Evolutionary conservation across 2,329 filamentous ascomycete species (phyloP).

Genomic region (Colletotrichum sp.): DNA sequence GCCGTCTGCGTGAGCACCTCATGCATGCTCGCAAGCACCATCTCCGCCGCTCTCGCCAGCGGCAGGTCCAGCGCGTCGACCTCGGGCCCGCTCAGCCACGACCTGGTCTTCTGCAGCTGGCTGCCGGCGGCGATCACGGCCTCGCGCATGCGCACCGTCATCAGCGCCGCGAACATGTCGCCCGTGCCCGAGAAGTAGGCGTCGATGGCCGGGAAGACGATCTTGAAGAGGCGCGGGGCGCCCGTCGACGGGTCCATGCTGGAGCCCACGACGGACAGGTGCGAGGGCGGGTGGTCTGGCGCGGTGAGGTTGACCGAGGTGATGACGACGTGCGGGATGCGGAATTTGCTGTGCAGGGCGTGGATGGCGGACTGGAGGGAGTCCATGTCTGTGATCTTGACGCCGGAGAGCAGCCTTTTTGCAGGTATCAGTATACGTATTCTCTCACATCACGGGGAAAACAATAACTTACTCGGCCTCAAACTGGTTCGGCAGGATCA

Average conservation of each 20-base stretch:
- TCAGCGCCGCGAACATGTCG: constrained; percentile 97
- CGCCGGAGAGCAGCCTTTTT: constrained; percentile 80
- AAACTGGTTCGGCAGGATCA: constrained; percentile 96
- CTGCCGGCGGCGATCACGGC: constrained; percentile 58
- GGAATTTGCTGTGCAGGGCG: constrained; percentile 76
- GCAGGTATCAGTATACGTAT: background rate
- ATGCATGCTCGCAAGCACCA: constrained; percentile 93
- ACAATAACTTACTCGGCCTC: constrained; percentile 81
- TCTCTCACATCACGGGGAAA: background rate
- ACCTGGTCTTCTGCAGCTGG: constrained; percentile 55
- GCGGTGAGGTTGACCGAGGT: constrained; percentile 80
- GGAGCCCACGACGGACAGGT: constrained; percentile 78
- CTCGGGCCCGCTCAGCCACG: constrained; percentile 80
- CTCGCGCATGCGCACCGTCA: constrained; percentile 86
- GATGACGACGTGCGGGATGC: constrained; percentile 87
- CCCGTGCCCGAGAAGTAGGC: constrained; percentile 97
- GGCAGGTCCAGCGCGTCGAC: constrained; percentile 76
- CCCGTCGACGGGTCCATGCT: constrained; percentile 58
- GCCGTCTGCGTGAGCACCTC: constrained; percentile 75
- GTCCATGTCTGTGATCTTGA: constrained; percentile 77
- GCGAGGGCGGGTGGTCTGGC: constrained; percentile 51
- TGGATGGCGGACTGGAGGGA: constrained; percentile 78
- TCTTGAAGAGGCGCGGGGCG: constrained; percentile 81
- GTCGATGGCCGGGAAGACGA: constrained; percentile 85
- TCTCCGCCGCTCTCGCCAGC: constrained; percentile 82